A percentile compares a stretch with the other conserved stretches of the same genome.
phyloP scores from a whole-genome alignment of 2,329 filamentous ascomycete genomes.

The Clarireedia hainanense region DNA sequence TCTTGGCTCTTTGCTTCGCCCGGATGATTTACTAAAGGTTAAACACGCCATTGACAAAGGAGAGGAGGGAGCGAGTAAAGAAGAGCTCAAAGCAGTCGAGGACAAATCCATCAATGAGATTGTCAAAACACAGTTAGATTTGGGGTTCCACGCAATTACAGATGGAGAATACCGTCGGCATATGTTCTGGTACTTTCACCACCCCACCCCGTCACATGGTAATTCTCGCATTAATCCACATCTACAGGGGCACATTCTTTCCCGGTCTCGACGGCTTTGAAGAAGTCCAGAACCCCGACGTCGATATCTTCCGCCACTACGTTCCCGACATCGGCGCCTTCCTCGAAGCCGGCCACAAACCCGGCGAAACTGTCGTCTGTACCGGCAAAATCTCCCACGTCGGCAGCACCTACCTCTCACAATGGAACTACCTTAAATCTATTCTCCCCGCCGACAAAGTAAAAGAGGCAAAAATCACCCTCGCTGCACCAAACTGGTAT shows the following conservation, averaged over 20 bases:
- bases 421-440: conserved; percentile 52
- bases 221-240: background rate
- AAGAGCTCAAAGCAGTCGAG: conserved; percentile 42
- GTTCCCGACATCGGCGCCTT: conserved; percentile 36
- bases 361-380: conserved; percentile 38
- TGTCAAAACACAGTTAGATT: conserved; percentile 49
- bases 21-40: conserved; percentile 45
- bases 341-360: conserved; percentile 36
- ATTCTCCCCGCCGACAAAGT: conserved; percentile 52
- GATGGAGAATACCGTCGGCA: conserved; percentile 47
- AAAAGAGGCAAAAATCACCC: conserved; percentile 60
- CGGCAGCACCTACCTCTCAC: conserved; percentile 41
- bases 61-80: conserved; percentile 24
- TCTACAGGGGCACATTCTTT: conserved; percentile 23
- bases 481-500: conserved; percentile 62
- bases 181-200: conserved; percentile 20
- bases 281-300: conserved; percentile 23
- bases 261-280: conserved; percentile 23
- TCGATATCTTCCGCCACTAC: conserved; percentile 34
- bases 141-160: conserved; percentile 48
- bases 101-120: conserved; percentile 50
- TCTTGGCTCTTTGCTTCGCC: conserved; percentile 53
- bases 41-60: conserved; percentile 43
- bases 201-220: background rate
- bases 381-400: conserved; percentile 40